Conservation (phyloP, 345 rosid species). For the Trapa incisa region DNA sequence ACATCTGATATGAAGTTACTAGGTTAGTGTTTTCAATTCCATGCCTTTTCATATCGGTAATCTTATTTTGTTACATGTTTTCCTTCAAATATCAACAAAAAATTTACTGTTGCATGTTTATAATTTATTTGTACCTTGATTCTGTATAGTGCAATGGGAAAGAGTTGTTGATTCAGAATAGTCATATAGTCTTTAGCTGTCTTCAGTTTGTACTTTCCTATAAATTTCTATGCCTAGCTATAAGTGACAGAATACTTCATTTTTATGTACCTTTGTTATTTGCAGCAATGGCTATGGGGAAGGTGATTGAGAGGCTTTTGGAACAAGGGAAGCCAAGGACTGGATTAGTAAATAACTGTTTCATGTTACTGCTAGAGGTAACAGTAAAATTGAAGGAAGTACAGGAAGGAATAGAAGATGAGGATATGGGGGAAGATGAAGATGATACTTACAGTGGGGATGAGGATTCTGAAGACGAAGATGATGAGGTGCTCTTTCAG, state of each 20-base stretch:
- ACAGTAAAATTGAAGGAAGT: constrained; percentile 37
- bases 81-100: not conserved
- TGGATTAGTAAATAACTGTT: constrained; percentile 36
- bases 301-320: constrained; percentile 47
- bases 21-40: constrained; percentile 29
- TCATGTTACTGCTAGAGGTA: constrained; percentile 49
- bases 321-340: constrained; percentile 27
- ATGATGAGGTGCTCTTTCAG: constrained; percentile 40
- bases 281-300: constrained; percentile 51
- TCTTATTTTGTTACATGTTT: not conserved
- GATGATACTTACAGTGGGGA: constrained; percentile 29
- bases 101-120: not conserved
- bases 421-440: constrained; percentile 38
- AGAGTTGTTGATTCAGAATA: not conserved
- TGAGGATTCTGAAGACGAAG: constrained; percentile 27
- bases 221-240: not conserved
- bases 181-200: not conserved
- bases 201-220: not conserved
- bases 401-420: constrained; percentile 41
- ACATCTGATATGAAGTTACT: constrained; percentile 51
- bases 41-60: not conserved
- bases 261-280: constrained; percentile 7
- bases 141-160: not conserved
- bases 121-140: not conserved
- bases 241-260: not conserved